Percentiles rank a stretch among this genome's conserved stretches.
Evolutionary conservation across 768 basidiomycete species (phyloP).

Genomic region (Trametes sanguinea): DNA sequence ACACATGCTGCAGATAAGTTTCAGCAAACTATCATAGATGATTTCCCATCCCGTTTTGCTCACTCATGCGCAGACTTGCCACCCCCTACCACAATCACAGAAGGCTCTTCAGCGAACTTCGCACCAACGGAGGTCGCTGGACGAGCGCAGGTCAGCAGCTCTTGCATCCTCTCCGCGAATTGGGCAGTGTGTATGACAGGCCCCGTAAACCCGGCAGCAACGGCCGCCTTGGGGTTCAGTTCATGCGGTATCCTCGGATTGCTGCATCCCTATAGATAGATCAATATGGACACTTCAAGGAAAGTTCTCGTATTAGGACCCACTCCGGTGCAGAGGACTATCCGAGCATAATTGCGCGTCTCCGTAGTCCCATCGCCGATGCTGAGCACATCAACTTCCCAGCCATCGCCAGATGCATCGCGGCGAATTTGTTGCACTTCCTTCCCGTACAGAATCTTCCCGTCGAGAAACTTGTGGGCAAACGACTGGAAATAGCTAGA

Average conservation of each 20-base stretch:
- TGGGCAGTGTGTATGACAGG: conserved; percentile 54
- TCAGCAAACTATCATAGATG: not conserved
- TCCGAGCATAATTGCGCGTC: conserved; percentile 44
- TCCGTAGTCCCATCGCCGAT: conserved; percentile 27
- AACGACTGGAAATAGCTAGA: conserved; percentile 58
- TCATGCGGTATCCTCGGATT: conserved; percentile 46
- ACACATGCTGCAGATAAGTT: conserved; percentile 31
- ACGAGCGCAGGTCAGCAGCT: conserved; percentile 38
- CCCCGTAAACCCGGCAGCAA: conserved; percentile 39
- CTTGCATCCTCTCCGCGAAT: conserved; percentile 44
- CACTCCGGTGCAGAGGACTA: conserved; percentile 63
- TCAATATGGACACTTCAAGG: no score
- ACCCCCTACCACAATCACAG: conserved; percentile 57
- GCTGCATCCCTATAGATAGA: conserved; percentile 52
- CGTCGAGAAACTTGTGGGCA: conserved; percentile 46
- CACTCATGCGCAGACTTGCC: conserved; percentile 70
- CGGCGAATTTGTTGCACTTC: conserved; percentile 49
- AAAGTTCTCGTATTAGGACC: conserved; percentile 14
- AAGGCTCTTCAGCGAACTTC: conserved; percentile 23
- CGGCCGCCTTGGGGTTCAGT: conserved; percentile 42
- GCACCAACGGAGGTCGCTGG: not conserved
- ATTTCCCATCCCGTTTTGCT: conserved; percentile 2
- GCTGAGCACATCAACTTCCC: conserved; percentile 48
- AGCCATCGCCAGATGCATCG: conserved; percentile 32
- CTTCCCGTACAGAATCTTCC: conserved; percentile 46